Conservation (phyloP, 805 yeast species). For the Metschnikowia colocasiae region DNA sequence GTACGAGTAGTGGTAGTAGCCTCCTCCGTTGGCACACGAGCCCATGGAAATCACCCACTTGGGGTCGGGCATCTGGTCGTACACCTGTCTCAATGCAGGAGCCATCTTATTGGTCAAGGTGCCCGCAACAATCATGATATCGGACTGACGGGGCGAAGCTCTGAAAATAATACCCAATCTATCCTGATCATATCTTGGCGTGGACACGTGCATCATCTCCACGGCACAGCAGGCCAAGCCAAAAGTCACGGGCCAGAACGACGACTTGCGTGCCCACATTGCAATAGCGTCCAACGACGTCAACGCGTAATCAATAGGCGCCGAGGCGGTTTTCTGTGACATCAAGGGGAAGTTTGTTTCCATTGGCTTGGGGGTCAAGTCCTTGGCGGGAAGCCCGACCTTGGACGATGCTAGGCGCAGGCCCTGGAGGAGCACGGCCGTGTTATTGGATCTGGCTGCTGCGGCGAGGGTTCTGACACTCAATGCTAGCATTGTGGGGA, state of each 20-base stretch:
- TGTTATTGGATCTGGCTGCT: constrained; percentile 11
- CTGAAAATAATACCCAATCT: constrained; percentile 89
- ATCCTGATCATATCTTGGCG: constrained; percentile 90
- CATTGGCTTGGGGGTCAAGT: constrained; percentile 48
- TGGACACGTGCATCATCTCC: constrained; percentile 91
- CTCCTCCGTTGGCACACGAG: constrained; percentile 92
- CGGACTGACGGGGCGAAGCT: constrained; percentile 91
- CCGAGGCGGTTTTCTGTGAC: constrained; percentile 51
- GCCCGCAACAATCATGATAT: constrained; percentile 90
- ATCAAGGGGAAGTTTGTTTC: constrained; percentile 71
- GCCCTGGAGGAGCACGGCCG: constrained; percentile 1
- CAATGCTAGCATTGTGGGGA: constrained; percentile 25
- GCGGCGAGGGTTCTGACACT: constrained; percentile 25
- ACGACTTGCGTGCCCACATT: constrained; percentile 88
- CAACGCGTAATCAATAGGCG: constrained; percentile 72
- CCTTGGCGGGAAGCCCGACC: constrained; percentile 33
- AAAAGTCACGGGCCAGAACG: constrained; percentile 91
- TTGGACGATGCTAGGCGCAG: constrained; percentile 22
- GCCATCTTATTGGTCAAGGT: constrained; percentile 92
- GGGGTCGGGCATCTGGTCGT: constrained; percentile 93
- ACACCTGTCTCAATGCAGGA: constrained; percentile 87
- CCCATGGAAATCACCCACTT: constrained; percentile 96
- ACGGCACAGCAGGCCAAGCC: constrained; percentile 93
- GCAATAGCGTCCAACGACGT: constrained; percentile 79
- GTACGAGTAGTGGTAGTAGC: constrained; percentile 86